These are phyloP conservation scores for Arthrinium phaeospermum DNA, from an alignment of 2,329 filamentous ascomycete species.

Conservation along the genomic window DNA sequence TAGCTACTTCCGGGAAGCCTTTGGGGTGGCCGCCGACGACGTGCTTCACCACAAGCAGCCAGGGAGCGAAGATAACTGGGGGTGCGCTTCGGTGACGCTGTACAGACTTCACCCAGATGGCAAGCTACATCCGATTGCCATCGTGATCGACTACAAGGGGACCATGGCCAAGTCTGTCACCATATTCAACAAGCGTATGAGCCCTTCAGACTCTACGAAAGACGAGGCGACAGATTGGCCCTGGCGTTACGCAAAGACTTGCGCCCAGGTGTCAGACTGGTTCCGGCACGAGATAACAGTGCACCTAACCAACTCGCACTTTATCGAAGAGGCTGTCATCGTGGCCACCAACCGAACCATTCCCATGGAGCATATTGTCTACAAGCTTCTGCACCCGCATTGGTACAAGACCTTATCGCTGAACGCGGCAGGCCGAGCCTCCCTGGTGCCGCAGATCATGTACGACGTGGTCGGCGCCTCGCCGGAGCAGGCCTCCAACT, in stretches of 20 bases:
- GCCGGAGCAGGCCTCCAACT: conserved; percentile 42
- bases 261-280: conserved; percentile 55
- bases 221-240: conserved; percentile 52
- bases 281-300: conserved; percentile 52
- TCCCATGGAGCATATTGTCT: conserved; percentile 49
- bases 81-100: conserved; percentile 47
- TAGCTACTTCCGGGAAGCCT: conserved; percentile 48
- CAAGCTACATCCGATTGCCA: conserved; percentile 54
- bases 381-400: conserved; percentile 50
- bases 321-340: conserved; percentile 55
- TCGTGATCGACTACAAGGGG: conserved; percentile 52
- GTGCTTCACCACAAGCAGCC: conserved; percentile 37
- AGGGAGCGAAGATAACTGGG: conserved; percentile 39
- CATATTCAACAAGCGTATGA: conserved; percentile 54
- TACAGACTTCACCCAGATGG: conserved; percentile 51
- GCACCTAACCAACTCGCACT: conserved; percentile 51
- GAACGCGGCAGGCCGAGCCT: conserved; percentile 51
- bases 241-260: conserved; percentile 59
- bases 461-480: conserved; percentile 48
- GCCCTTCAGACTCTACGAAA: conserved; percentile 36
- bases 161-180: conserved; percentile 50
- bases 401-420: conserved; percentile 57
- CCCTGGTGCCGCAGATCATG: conserved; percentile 52
- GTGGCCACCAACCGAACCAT: conserved; percentile 51
- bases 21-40: conserved; percentile 36